These are phyloP conservation scores for Paecilomyces variotii DNA, from an alignment of 2,329 filamentous ascomycete genomes.

Conservation along the genomic window DNA sequence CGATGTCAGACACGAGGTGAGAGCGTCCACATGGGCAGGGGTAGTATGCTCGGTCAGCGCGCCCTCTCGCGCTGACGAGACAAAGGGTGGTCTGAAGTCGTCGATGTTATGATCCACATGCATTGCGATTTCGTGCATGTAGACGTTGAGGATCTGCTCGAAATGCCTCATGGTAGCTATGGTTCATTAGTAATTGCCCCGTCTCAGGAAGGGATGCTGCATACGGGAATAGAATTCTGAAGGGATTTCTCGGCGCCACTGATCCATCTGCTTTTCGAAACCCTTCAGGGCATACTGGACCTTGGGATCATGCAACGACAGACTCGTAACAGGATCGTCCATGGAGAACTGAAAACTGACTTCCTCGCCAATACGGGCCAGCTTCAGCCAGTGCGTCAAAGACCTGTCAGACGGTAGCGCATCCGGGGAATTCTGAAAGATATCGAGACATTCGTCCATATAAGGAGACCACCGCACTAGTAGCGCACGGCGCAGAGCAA, in stretches of 20 bases:
- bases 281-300: constrained; percentile 57
- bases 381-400: constrained; percentile 50
- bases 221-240: constrained; percentile 49
- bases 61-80: constrained; percentile 38
- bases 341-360: constrained; percentile 58
- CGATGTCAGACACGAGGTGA: constrained; percentile 59
- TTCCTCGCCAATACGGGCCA: constrained; percentile 60
- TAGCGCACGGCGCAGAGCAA: constrained; percentile 51
- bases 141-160: constrained; percentile 59
- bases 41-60: constrained; percentile 33
- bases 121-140: constrained; percentile 68
- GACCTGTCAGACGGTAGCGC: constrained; percentile 49
- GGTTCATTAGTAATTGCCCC: constrained; percentile 5
- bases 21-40: constrained; percentile 56
- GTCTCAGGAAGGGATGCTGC: constrained; percentile 18
- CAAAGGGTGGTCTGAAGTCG: constrained; percentile 39
- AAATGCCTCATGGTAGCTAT: constrained; percentile 55
- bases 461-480: constrained; percentile 55
- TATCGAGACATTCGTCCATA: constrained; percentile 54
- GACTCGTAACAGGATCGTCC: constrained; percentile 52
- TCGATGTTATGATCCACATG: constrained; percentile 54
- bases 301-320: constrained; percentile 52
- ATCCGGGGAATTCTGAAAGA: constrained; percentile 49
- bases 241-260: constrained; percentile 50
- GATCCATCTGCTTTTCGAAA: constrained; percentile 57